A percentile compares a stretch with the other conserved stretches of the same genome.
These are phyloP conservation scores for Tillandsia leiboldiana DNA, from an alignment of 176 grass and related monocot species.

Conservation along the genomic window DNA sequence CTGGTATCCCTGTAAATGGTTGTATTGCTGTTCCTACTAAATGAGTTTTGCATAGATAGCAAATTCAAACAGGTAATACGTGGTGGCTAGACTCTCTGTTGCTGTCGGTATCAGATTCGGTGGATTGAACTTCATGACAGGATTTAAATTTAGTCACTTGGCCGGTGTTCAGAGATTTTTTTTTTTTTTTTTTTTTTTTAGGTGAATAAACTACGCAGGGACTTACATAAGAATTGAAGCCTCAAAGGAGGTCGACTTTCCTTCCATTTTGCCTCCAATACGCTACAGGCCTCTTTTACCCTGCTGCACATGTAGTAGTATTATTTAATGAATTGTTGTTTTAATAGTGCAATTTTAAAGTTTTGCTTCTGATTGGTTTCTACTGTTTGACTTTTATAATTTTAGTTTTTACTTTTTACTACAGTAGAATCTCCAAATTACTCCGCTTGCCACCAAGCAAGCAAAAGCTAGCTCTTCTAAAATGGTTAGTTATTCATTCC, in stretches of 20 bases:
- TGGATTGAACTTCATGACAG: neutral
- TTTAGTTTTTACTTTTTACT: too few species aligned
- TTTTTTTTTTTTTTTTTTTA: neutral
- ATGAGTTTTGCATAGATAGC: neutral
- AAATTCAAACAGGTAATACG: neutral
- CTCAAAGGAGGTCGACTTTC: neutral
- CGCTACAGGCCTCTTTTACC: too few species aligned
- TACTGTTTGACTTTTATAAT: too few species aligned
- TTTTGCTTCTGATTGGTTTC: too few species aligned
- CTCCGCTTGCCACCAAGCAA: too few species aligned
- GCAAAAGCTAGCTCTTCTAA: too few species aligned
- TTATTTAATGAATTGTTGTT: too few species aligned
- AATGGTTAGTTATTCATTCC: too few species aligned
- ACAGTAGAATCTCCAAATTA: too few species aligned
- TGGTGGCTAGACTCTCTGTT: too few species aligned
- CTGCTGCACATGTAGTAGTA: too few species aligned
- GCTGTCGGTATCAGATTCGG: neutral
- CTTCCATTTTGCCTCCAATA: neutral
- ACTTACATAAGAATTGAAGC: neutral
- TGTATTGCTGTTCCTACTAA: neutral
- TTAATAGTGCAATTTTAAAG: too few species aligned
- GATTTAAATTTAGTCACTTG: neutral
- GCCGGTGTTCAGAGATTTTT: neutral
- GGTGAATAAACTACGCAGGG: neutral
- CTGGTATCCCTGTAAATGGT: neutral